These are phyloP conservation scores for Paecilomyces niveus DNA, from an alignment of 2,329 filamentous ascomycete species.

Conservation along the genomic window DNA sequence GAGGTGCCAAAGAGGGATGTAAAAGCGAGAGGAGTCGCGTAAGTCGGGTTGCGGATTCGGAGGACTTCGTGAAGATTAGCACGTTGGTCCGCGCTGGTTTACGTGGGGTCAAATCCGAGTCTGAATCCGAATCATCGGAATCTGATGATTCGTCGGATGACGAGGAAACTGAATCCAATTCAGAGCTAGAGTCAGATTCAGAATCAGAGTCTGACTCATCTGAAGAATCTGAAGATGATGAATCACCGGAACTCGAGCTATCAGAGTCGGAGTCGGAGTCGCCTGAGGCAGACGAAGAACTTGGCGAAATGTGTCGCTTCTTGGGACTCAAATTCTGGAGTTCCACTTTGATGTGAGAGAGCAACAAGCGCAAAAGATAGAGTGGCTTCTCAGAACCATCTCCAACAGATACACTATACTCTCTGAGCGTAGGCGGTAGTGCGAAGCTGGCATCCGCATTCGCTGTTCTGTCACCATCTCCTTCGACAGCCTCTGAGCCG, in stretches of 20 bases:
- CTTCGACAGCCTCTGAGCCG: constrained; percentile 11
- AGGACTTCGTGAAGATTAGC: constrained; percentile 85
- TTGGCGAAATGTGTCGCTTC: constrained; percentile 2
- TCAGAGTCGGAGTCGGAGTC: constrained; percentile 27
- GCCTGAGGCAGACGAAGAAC: constrained; percentile 6
- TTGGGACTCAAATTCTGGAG: constrained; percentile 3
- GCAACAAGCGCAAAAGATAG: constrained; percentile 72
- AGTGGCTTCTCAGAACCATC: constrained; percentile 70
- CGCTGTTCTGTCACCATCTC: constrained; percentile 8
- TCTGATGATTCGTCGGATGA: constrained; percentile 18
- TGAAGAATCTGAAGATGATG: constrained; percentile 18
- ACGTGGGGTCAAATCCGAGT: constrained; percentile 12
- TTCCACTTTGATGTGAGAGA: constrained; percentile 28
- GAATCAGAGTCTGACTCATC: constrained; percentile 15
- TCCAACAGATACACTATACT: constrained; percentile 61
- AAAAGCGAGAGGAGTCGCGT: constrained; percentile 68
- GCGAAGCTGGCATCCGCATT: constrained; percentile 38
- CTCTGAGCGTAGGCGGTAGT: constrained; percentile 57
- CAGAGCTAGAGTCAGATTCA: constrained; percentile 15
- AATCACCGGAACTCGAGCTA: constrained; percentile 14
- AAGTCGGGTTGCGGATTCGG: constrained; percentile 81
- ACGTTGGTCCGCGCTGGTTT: constrained; percentile 35
- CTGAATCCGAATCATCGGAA: constrained; percentile 17
- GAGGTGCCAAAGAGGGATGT: constrained; percentile 48
- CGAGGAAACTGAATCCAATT: constrained; percentile 14